Evolutionary conservation across 148 eudicot genomes (phyloP), one percentile per base, ranked within the genome.

Genomic region (Spergularia bocconei): DNA sequence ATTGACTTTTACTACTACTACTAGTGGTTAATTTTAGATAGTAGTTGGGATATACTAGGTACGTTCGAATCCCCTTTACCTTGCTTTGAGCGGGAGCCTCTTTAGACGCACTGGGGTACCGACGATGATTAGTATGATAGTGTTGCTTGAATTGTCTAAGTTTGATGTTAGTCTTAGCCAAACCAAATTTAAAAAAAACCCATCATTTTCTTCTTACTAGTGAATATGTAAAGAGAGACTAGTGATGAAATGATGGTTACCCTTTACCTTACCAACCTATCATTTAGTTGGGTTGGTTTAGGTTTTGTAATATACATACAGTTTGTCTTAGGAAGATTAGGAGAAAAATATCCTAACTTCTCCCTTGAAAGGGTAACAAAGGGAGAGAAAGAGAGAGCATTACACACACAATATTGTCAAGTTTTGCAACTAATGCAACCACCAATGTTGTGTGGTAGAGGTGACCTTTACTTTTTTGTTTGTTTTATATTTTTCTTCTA

Each of bases 241-340:
- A 82, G 89, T 79, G 79, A 79, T 78, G 84, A 81, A 75, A 72
- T 68, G 76, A 58, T 71, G 56, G 77, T 67, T 25, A 76, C 83
- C 67, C 63, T 75, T 75, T 58, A 77, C 78, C 77, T 53, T 52
- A 81, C 67, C 73, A 81, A 14, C 77, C 84, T 81, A 77, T 81
- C 80, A 85, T 79, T 75, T 79, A 77, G 82, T 76, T 79, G 63
- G 80, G 67, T 51, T 65, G 57, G 73, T 71, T 54, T 17, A 48
- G 57, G 72, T 29, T 72, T 71, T 81, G 73, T 81, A 81, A 36
- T 78, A 74, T 84, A 69, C 82, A 74, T 84, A 69, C 82, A 80
- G 77, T 70, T 78, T 83, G 79, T 78, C 70, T 79, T 83, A 84
- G 85, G 80, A 77, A 77, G 59, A 74, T 76, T 80, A 82, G 81